These are phyloP conservation scores for Berberis vulgaris DNA, from an alignment of 164 flowering plant genomes.

Conservation along the genomic window DNA sequence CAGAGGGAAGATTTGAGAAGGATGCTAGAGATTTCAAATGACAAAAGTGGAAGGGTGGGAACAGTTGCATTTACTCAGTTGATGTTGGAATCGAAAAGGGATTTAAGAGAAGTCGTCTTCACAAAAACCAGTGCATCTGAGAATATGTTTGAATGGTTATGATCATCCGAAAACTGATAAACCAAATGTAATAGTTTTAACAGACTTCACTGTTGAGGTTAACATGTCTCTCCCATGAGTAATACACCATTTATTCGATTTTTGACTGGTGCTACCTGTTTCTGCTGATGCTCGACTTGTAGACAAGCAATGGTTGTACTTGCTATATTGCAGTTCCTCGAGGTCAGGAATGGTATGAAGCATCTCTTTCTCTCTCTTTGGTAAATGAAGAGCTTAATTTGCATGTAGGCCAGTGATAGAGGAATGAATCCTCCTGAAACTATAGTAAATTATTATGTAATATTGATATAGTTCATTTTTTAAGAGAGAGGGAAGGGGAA, in stretches of 20 bases:
- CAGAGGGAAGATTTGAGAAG: constrained; percentile 31
- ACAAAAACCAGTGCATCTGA: constrained; percentile 54
- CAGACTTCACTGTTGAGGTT: constrained; percentile 47
- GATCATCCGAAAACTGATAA: constrained; percentile 52
- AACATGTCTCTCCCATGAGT: constrained; percentile 35
- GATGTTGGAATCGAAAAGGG: constrained; percentile 32
- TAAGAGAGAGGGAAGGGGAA: too few species aligned
- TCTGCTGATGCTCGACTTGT: too few species aligned
- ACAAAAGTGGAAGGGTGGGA: constrained; percentile 11
- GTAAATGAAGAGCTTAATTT: too few species aligned
- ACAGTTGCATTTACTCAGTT: constrained; percentile 27
- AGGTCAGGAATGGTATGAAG: too few species aligned
- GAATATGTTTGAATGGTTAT: constrained; percentile 34
- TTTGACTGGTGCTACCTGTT: too few species aligned
- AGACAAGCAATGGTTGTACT: too few species aligned
- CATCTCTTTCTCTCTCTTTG: too few species aligned
- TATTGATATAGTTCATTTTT: too few species aligned
- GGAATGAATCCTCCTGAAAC: too few species aligned
- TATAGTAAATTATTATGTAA: too few species aligned
- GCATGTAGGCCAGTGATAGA: too few species aligned
- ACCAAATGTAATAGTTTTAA: constrained; percentile 34
- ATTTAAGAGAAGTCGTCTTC: constrained; percentile 46
- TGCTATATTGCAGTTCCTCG: too few species aligned
- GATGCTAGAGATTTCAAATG: constrained; percentile 35
- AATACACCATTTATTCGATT: background rate